These are phyloP conservation scores for Pneumocystis carinii DNA, from an alignment of 1,139 yeast genomes.

Conservation along the genomic window DNA sequence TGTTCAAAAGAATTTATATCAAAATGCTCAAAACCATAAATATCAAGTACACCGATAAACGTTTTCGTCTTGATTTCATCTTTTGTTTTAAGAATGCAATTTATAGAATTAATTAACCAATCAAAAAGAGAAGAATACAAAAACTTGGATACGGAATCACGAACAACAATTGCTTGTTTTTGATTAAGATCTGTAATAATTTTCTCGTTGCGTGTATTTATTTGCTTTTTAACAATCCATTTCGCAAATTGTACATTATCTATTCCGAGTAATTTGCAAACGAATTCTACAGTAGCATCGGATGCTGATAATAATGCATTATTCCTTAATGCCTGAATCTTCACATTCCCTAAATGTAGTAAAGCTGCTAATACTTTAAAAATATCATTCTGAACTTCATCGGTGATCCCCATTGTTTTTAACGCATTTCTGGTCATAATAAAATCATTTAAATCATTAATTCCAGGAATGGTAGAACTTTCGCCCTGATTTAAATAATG, in stretches of 20 bases:
- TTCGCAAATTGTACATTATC: slow-evolving; percentile 63
- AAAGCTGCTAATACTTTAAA: slow-evolving; percentile 76
- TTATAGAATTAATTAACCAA: slow-evolving; percentile 81
- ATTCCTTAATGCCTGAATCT: slow-evolving; percentile 69
- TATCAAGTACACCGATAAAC: slow-evolving; percentile 93
- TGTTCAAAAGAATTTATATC: slow-evolving; percentile 91
- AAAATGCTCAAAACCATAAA: slow-evolving; percentile 94
- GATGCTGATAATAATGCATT: slow-evolving; percentile 73
- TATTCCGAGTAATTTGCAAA: slow-evolving; percentile 73
- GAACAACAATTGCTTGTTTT: slow-evolving; percentile 77
- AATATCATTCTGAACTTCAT: slow-evolving; percentile 47
- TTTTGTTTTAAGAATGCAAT: slow-evolving; percentile 60
- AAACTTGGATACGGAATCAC: slow-evolving; percentile 91
- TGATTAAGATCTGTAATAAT: slow-evolving; percentile 71
- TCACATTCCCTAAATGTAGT: slow-evolving; percentile 85
- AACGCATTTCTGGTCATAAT: slow-evolving; percentile 61
- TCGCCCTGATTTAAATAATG: slow-evolving; percentile 88
- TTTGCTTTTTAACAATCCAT: slow-evolving; percentile 90
- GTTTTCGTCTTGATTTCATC: slow-evolving; percentile 37
- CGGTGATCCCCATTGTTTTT: slow-evolving; percentile 56
- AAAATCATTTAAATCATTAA: slow-evolving; percentile 73
- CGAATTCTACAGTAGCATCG: slow-evolving; percentile 71
- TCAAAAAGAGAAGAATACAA: slow-evolving; percentile 86
- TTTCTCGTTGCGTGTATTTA: slow-evolving; percentile 82
- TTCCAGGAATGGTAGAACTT: slow-evolving; percentile 51